phyloP scores from a whole-genome alignment of 164 flowering plant genomes.

The Malania oleifera region DNA sequence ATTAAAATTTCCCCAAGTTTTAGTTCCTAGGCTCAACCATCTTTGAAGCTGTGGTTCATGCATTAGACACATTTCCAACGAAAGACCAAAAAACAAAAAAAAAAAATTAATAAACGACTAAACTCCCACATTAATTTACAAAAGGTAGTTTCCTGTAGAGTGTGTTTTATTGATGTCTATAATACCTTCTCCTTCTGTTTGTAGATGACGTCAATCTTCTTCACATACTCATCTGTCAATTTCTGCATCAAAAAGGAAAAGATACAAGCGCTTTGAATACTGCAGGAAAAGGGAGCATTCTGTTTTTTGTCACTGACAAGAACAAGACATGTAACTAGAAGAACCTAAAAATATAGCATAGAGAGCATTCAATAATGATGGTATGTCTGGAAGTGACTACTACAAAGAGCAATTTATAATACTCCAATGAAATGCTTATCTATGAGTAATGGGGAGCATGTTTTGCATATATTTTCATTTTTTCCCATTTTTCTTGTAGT shows the following conservation, averaged over 20 bases:
- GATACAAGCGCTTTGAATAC: background rate
- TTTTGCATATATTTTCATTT: too few relatives aligned
- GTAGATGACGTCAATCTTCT: constrained; percentile 74
- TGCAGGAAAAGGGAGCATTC: background rate
- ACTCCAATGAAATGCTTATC: too few relatives aligned
- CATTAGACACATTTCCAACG: background rate
- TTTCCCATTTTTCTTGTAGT: too few relatives aligned
- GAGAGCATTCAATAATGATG: too few relatives aligned
- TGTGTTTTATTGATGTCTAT: background rate
- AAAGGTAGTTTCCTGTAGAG: background rate
- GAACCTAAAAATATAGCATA: background rate
- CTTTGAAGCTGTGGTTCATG: too few relatives aligned
- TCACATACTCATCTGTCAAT: constrained; percentile 78
- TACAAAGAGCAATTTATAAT: too few relatives aligned
- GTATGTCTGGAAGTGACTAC: too few relatives aligned
- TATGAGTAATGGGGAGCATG: too few relatives aligned
- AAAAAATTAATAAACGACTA: background rate
- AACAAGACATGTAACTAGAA: too few relatives aligned
- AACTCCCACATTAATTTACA: too few relatives aligned
- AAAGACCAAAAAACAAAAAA: background rate
- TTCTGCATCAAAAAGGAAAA: constrained; percentile 47
- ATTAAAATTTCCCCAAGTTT: too few relatives aligned
- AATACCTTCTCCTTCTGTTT: constrained; percentile 95
- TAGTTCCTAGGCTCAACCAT: background rate
- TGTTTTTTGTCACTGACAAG: too few relatives aligned